Conservation (phyloP, 2,329 filamentous ascomycete genomes). For the Rutstroemia sp. region DNA sequence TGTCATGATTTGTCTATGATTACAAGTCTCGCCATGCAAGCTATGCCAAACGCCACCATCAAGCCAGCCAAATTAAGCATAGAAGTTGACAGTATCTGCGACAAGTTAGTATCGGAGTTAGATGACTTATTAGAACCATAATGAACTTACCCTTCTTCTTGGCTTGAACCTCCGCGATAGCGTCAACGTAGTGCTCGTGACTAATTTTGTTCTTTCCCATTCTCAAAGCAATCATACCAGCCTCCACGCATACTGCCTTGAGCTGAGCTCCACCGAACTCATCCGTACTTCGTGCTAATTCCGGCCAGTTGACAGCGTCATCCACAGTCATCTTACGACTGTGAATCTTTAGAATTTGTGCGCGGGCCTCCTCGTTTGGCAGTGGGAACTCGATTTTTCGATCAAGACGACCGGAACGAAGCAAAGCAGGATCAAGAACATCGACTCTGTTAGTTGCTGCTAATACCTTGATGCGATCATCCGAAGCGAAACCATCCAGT, state of each 20-base stretch:
- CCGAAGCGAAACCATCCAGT: constrained; percentile 93
- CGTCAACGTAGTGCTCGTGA: constrained; percentile 98
- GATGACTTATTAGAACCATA: constrained; percentile 24
- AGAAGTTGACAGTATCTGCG: constrained; percentile 26
- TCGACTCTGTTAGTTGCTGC: constrained; percentile 93
- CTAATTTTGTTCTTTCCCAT: constrained; percentile 94
- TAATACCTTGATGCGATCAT: constrained; percentile 93
- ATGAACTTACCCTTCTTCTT: constrained; percentile 49
- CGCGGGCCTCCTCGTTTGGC: constrained; percentile 93
- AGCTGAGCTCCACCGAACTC: constrained; percentile 97
- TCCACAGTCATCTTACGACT: constrained; percentile 98
- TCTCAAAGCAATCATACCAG: constrained; percentile 95
- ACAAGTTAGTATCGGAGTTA: constrained; percentile 8
- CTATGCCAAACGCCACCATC: constrained; percentile 21
- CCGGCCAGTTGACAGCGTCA: constrained; percentile 87
- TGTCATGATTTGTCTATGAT: constrained; percentile 25
- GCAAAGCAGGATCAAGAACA: constrained; percentile 82
- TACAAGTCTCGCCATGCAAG: constrained; percentile 24
- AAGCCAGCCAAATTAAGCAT: constrained; percentile 22
- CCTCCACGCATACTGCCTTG: constrained; percentile 97
- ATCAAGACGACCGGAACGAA: constrained; percentile 87
- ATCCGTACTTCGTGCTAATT: constrained; percentile 91
- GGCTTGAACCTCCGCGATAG: constrained; percentile 93
- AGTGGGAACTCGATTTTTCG: constrained; percentile 98
- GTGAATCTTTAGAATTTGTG: constrained; percentile 96